These are phyloP conservation scores for Hypoxylon fuscum DNA, from an alignment of 495 filamentous ascomycete genomes.

Conservation along the genomic window DNA sequence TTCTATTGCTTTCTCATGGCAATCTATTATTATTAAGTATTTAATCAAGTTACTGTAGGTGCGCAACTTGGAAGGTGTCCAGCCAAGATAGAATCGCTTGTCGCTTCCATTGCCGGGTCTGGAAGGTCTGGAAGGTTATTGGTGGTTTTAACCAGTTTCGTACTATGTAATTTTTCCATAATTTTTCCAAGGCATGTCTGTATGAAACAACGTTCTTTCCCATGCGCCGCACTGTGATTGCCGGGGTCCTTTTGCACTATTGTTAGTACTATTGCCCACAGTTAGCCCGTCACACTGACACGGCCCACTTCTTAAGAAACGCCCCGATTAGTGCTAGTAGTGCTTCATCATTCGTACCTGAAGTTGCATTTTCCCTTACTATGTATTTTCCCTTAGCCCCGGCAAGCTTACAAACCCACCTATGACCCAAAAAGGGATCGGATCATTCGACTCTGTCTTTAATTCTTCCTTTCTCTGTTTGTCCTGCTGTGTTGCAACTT, in stretches of 20 bases:
- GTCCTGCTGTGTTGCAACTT: background rate
- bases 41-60: background rate
- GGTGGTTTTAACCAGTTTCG: background rate
- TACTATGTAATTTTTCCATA: conserved; percentile 1
- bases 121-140: conserved; percentile 25
- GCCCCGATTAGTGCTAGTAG: conserved; percentile 25
- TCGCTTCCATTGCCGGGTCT: conserved; percentile 21
- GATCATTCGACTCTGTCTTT: conserved; percentile 37
- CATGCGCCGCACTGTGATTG: conserved; percentile 20
- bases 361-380: background rate
- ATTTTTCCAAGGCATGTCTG: background rate
- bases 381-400: conserved; percentile 6
- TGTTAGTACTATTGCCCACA: background rate
- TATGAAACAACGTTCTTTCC: conserved; percentile 9
- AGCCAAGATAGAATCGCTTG: no score
- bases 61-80: no score
- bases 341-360: conserved; percentile 5
- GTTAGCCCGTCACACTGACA: background rate
- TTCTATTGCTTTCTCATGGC: background rate
- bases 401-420: conserved; percentile 32
- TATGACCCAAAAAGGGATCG: conserved; percentile 25
- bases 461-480: conserved; percentile 25
- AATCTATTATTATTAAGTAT: background rate
- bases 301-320: conserved; percentile 2
- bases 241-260: background rate